A percentile compares a stretch with the other conserved stretches of the same genome.
Evolutionary conservation across 2,329 filamentous ascomycete genomes (phyloP).

Genomic region (Monilinia vaccinii-corymbosi): DNA sequence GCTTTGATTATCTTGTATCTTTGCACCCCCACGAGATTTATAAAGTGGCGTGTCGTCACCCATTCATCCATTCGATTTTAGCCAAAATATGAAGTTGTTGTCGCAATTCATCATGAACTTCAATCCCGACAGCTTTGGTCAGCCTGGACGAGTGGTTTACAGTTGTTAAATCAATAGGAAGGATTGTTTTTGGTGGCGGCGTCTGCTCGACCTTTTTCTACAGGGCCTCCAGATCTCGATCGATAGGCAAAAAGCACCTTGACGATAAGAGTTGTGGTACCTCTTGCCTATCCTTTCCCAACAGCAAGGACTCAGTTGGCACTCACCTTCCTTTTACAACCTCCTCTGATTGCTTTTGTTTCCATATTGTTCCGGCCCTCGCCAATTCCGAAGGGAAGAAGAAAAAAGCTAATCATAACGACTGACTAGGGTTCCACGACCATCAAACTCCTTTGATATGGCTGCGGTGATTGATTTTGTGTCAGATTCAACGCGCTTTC

Average conservation of each 20-base stretch:
- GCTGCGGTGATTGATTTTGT: constrained; percentile 63
- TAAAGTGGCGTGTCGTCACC: constrained; percentile 1
- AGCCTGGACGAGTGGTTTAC: background rate
- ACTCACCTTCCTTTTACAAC: background rate
- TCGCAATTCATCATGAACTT: background rate
- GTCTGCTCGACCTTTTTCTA: background rate
- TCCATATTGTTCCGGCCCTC: background rate
- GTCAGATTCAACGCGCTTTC: constrained; percentile 62
- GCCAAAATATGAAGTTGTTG: background rate
- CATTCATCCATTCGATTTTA: background rate
- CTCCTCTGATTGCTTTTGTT: background rate
- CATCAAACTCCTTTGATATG: constrained; percentile 36
- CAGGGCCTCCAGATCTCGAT: constrained; percentile 10
- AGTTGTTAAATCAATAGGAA: background rate
- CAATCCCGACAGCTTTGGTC: background rate
- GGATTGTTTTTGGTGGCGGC: background rate
- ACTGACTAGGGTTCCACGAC: constrained; percentile 18
- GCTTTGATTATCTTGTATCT: background rate
- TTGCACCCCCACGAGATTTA: background rate
- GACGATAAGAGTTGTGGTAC: constrained; percentile 7
- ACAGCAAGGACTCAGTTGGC: background rate
- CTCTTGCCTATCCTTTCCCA: background rate
- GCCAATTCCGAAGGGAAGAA: background rate
- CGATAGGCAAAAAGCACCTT: background rate
- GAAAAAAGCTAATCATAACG: constrained; percentile 17